Conservation (phyloP, 2,329 filamentous ascomycete species). For the Fusarium papillatum region DNA sequence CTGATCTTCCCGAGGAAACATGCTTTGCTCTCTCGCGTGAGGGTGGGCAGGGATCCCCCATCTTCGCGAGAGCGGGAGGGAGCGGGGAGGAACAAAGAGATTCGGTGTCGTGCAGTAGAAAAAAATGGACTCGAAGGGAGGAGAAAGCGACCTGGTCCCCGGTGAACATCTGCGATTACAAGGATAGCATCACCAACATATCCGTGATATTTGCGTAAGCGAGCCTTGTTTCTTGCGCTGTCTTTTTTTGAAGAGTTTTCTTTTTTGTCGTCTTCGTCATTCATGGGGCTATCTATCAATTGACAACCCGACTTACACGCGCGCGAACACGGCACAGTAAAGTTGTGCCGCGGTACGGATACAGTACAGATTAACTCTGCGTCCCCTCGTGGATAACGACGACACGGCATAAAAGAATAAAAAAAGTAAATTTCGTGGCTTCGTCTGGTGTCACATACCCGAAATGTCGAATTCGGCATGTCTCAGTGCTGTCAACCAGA, state of each 20-base stretch:
- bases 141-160: slow-evolving; percentile 13
- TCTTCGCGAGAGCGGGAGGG: background rate
- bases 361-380: background rate
- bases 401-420: background rate
- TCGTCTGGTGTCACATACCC: slow-evolving; percentile 10
- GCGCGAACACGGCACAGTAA: background rate
- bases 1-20: background rate
- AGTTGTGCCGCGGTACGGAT: background rate
- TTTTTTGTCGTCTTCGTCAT: background rate
- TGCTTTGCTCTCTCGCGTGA: background rate
- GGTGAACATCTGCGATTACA: slow-evolving; percentile 30
- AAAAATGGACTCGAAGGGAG: background rate
- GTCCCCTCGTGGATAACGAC: background rate
- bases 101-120: slow-evolving; percentile 6
- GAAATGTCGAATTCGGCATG: slow-evolving; percentile 21
- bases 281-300: background rate
- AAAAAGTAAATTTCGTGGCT: slow-evolving; percentile 9
- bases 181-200: slow-evolving; percentile 22
- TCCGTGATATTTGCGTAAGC: slow-evolving; percentile 30
- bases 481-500: slow-evolving; percentile 21
- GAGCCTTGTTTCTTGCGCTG: background rate
- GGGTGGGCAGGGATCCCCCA: background rate
- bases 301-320: background rate
- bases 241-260: background rate
- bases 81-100: background rate